These are phyloP conservation scores for Penicillium nordicum DNA, from an alignment of 2,329 filamentous ascomycete genomes.

Conservation along the genomic window DNA sequence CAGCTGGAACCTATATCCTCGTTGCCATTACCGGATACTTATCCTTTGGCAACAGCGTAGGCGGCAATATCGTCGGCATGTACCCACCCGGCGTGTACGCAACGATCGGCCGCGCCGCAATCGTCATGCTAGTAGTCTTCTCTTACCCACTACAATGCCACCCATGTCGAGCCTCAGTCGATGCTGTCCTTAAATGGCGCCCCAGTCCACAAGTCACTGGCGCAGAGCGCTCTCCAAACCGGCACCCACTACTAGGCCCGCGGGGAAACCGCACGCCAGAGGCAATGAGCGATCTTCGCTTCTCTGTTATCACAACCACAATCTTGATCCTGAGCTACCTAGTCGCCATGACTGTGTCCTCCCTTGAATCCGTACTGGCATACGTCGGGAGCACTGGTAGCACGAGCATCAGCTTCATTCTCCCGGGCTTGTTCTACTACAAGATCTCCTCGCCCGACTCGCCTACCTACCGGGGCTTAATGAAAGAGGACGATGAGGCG, in stretches of 20 bases:
- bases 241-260: conserved; percentile 42
- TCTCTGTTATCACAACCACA: conserved; percentile 80
- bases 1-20: conserved; percentile 81
- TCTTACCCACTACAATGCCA: conserved; percentile 95
- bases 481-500: conserved; percentile 83
- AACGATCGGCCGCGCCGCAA: conserved; percentile 90
- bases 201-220: conserved; percentile 48
- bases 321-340: conserved; percentile 84
- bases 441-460: conserved; percentile 93
- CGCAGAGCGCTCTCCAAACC: conserved; percentile 43
- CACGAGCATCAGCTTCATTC: conserved; percentile 94
- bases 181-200: conserved; percentile 91
- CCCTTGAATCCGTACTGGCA: conserved; percentile 83
- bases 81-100: conserved; percentile 76
- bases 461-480: conserved; percentile 75
- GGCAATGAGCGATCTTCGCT: conserved; percentile 79
- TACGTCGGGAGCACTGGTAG: conserved; percentile 94
- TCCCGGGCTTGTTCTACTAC: conserved; percentile 96
- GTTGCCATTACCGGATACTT: conserved; percentile 95
- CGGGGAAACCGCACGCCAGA: conserved; percentile 47
- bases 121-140: conserved; percentile 93
- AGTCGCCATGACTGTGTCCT: conserved; percentile 85
- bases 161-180: conserved; percentile 89
- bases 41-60: conserved; percentile 85
- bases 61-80: conserved; percentile 91